Percentiles rank a stretch among this genome's conserved stretches.
phyloP scores from a whole-genome alignment of 345 rosid species.

The Citrus inodora region DNA sequence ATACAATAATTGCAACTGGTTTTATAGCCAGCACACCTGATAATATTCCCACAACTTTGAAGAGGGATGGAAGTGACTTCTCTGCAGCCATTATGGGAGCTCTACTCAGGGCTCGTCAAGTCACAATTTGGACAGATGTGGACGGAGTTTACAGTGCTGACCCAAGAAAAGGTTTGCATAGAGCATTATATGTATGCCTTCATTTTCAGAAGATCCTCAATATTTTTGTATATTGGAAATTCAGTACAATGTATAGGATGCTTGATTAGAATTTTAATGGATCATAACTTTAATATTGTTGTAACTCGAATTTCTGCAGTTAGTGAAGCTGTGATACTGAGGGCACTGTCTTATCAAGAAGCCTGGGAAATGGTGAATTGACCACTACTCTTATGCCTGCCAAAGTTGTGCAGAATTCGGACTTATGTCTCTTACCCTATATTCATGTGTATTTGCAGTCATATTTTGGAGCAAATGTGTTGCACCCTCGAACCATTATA shows the following conservation, averaged over 20 bases:
- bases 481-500: conserved; percentile 97
- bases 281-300: conserved; percentile 8
- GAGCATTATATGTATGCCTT: neutral
- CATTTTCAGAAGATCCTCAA: neutral
- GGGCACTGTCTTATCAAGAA: conserved; percentile 90
- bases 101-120: conserved; percentile 68
- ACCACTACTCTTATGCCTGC: conserved; percentile 15
- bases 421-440: conserved; percentile 15
- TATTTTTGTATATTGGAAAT: neutral
- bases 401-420: conserved; percentile 16
- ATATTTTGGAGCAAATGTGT: conserved; percentile 96
- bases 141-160: conserved; percentile 99
- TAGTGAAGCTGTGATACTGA: conserved; percentile 91
- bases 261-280: neutral
- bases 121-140: conserved; percentile 99
- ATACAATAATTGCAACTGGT: conserved; percentile 85
- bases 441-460: conserved; percentile 64
- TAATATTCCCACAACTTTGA: conserved; percentile 93
- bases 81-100: conserved; percentile 98
- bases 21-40: conserved; percentile 97
- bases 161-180: conserved; percentile 81
- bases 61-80: conserved; percentile 99
- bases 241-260: neutral
- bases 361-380: conserved; percentile 98
- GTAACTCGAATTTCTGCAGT: conserved; percentile 49